Percentiles rank a stretch among this genome's conserved stretches.
phyloP scores from a whole-genome alignment of 2,329 filamentous ascomycete genomes.

The Shiraia sp. region DNA sequence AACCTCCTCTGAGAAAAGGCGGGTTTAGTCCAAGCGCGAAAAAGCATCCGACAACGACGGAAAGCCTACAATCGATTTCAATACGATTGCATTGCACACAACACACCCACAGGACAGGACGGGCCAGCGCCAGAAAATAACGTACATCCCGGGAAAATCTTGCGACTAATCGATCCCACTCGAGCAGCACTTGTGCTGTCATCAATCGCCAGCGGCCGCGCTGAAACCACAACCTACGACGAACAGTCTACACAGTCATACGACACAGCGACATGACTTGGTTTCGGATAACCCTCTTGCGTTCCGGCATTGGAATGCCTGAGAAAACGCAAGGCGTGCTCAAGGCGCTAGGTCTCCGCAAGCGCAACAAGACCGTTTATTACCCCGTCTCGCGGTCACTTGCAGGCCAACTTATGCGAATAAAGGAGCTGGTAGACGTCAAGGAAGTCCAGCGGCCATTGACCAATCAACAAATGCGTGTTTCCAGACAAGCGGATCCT shows the following conservation, averaged over 20 bases:
- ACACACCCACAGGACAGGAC: slow-evolving; percentile 1
- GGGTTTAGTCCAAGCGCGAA: too few relatives aligned
- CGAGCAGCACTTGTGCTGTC: too few relatives aligned
- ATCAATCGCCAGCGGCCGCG: not conserved
- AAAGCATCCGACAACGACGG: too few relatives aligned
- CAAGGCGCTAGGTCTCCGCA: slow-evolving; percentile 80
- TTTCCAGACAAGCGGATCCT: slow-evolving; percentile 71
- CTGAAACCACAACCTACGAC: slow-evolving; percentile 1
- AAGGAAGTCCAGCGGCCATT: slow-evolving; percentile 71
- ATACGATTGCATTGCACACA: not conserved
- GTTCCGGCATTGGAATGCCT: slow-evolving; percentile 84
- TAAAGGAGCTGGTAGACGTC: slow-evolving; percentile 88
- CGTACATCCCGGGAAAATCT: too few relatives aligned
- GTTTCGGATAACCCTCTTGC: slow-evolving; percentile 90
- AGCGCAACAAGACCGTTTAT: slow-evolving; percentile 85
- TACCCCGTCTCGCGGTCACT: slow-evolving; percentile 79
- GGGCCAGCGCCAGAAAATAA: too few relatives aligned
- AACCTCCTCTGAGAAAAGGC: too few relatives aligned
- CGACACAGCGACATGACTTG: slow-evolving; percentile 62
- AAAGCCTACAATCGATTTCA: too few relatives aligned
- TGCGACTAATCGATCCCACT: not conserved
- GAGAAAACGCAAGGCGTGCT: slow-evolving; percentile 78
- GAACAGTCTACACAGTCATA: not conserved
- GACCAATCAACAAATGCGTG: slow-evolving; percentile 70
- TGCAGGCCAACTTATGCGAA: slow-evolving; percentile 89